Percentiles rank a stretch among this genome's conserved stretches.
Evolutionary conservation across 495 filamentous ascomycete species (phyloP).

Genomic region (Elaphomyces granulatus): DNA sequence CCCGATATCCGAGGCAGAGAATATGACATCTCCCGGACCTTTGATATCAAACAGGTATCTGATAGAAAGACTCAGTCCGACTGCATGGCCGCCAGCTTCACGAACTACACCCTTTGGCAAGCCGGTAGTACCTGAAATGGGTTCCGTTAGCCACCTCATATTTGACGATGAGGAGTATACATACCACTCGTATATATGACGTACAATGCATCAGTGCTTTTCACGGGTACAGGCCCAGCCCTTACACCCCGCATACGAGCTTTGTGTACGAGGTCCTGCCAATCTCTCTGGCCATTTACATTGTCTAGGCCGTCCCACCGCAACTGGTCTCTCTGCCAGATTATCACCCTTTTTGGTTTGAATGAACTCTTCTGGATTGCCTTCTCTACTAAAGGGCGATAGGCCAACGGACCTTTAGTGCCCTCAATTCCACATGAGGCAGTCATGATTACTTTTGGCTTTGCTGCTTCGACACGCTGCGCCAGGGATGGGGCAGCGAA

Average conservation of each 20-base stretch:
- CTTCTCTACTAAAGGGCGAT: constrained; percentile 58
- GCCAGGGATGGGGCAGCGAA: constrained; percentile 72
- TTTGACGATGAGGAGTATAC: constrained; percentile 5
- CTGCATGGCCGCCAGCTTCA: constrained; percentile 75
- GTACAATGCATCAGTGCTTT: constrained; percentile 64
- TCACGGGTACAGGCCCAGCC: constrained; percentile 59
- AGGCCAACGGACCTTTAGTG: constrained; percentile 55
- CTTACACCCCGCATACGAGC: constrained; percentile 47
- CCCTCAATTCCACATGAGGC: constrained; percentile 91
- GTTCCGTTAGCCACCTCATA: not conserved
- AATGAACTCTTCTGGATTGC: constrained; percentile 42
- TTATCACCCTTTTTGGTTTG: constrained; percentile 51
- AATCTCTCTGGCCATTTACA: constrained; percentile 53
- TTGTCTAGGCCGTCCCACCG: constrained; percentile 55
- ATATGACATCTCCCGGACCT: constrained; percentile 71
- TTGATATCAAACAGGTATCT: constrained; percentile 65
- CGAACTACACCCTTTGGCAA: constrained; percentile 78
- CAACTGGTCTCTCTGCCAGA: constrained; percentile 69
- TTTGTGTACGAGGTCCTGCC: constrained; percentile 61
- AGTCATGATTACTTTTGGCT: constrained; percentile 63
- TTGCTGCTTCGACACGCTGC: constrained; percentile 74
- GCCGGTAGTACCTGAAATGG: constrained; percentile 55
- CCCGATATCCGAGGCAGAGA: constrained; percentile 70
- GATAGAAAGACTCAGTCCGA: constrained; percentile 68
- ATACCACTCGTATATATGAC: constrained; percentile 74